These are phyloP conservation scores for Claviceps citrina DNA, from an alignment of 2,329 filamentous ascomycete species.

Conservation along the genomic window DNA sequence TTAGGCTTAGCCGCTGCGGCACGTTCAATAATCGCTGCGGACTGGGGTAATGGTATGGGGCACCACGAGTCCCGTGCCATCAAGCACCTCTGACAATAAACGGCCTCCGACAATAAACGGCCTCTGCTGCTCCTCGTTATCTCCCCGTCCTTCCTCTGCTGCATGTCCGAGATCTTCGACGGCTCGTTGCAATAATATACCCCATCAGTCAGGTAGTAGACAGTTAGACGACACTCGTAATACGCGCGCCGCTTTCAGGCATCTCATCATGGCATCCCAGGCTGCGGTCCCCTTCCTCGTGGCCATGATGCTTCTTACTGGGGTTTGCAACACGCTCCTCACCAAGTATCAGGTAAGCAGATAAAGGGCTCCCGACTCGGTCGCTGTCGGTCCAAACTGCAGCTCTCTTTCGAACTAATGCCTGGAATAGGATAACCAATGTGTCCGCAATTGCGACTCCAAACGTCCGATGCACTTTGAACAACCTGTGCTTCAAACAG, in stretches of 20 bases:
- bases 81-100: no score
- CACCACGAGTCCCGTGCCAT: no score
- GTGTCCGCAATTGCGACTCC: conserved; percentile 74
- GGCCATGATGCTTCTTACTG: conserved; percentile 90
- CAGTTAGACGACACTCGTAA: not conserved
- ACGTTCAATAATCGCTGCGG: no score
- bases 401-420: not conserved
- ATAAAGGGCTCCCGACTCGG: not conserved
- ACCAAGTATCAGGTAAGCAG: conserved; percentile 78
- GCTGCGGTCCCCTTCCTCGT: conserved; percentile 71
- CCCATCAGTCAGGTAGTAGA: not conserved
- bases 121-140: not conserved
- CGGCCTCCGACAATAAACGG: no score
- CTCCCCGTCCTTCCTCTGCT: no score
- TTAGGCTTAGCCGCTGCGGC: no score
- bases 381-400: not conserved
- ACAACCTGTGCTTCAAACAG: conserved; percentile 88
- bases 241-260: not conserved
- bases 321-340: conserved; percentile 89
- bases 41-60: no score
- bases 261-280: conserved; percentile 47
- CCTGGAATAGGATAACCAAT: conserved; percentile 73
- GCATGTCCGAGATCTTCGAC: not conserved
- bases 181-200: not conserved
- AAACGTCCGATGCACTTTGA: conserved; percentile 62